phyloP scores from a whole-genome alignment of 2,329 filamentous ascomycete species.

The Penicillium sp. region DNA sequence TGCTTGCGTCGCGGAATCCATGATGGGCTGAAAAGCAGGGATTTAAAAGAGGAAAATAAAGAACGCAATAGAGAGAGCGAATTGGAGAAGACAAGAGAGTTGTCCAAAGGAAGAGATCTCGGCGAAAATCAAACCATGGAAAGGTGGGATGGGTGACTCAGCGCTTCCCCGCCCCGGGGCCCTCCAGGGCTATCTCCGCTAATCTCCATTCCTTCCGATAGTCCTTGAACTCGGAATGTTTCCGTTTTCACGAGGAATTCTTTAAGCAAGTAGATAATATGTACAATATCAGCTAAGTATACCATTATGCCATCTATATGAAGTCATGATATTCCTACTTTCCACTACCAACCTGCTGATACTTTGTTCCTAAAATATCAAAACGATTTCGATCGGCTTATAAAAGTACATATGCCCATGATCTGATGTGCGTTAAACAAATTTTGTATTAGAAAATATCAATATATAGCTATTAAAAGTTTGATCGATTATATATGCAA shows the following conservation, averaged over 20 bases:
- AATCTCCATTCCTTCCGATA: not conserved
- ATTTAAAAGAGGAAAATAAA: not conserved
- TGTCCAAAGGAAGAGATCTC: not conserved
- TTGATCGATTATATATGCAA: not conserved
- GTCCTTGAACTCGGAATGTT: not conserved
- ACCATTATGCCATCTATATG: not conserved
- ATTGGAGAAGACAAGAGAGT: not conserved
- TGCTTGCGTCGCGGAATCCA: not conserved
- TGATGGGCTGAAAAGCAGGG: not conserved
- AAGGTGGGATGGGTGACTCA: not conserved
- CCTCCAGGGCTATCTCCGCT: not conserved
- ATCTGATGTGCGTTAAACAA: not conserved
- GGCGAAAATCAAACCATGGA: not conserved
- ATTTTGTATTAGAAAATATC: not conserved
- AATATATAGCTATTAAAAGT: not conserved
- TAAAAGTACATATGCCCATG: not conserved
- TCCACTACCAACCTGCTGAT: not conserved
- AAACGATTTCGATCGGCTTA: not conserved
- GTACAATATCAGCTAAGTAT: not conserved
- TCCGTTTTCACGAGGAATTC: not conserved
- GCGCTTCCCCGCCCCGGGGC: not conserved
- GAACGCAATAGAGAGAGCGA: not conserved
- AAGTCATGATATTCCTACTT: not conserved
- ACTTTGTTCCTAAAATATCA: not conserved
- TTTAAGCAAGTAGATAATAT: not conserved